Percentiles rank a stretch among this genome's conserved stretches.
These are phyloP conservation scores for Backusella psychrophila DNA, from an alignment of 192 early-diverging fungal genomes.

Conservation along the genomic window DNA sequence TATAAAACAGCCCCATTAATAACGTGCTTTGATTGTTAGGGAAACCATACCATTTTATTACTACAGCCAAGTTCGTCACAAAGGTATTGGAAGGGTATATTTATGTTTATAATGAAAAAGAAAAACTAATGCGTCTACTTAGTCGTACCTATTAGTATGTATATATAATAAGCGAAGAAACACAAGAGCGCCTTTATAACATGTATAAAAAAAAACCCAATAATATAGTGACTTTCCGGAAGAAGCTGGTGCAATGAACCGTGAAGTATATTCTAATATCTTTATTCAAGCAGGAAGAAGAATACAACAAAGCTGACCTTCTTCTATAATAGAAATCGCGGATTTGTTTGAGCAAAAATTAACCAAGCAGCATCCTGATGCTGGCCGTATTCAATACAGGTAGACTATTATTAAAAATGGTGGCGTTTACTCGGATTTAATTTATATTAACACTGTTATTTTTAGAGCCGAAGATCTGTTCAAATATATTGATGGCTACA, in stretches of 20 bases:
- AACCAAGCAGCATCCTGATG: conserved; percentile 20
- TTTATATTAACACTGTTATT: background rate
- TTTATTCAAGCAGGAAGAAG: background rate
- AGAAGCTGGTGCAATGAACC: conserved; percentile 17
- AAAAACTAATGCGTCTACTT: background rate
- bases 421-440: no score
- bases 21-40: background rate
- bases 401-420: background rate
- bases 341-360: conserved; percentile 21
- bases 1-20: background rate
- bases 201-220: background rate
- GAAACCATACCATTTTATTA: conserved; percentile 21
- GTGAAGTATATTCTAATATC: conserved; percentile 4
- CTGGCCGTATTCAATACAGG: conserved; percentile 27
- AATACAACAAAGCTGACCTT: background rate
- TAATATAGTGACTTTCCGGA: conserved; percentile 18
- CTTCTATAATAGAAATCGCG: conserved; percentile 15
- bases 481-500: conserved; percentile 28
- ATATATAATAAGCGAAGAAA: background rate
- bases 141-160: conserved; percentile 26
- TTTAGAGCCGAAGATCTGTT: conserved; percentile 28
- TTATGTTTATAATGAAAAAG: background rate
- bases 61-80: background rate
- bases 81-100: conserved; percentile 10
- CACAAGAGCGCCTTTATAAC: background rate